Percentiles rank a stretch among this genome's conserved stretches.
Evolutionary conservation across 2,329 filamentous ascomycete species (phyloP).

Genomic region (Lizonia empirigonia): DNA sequence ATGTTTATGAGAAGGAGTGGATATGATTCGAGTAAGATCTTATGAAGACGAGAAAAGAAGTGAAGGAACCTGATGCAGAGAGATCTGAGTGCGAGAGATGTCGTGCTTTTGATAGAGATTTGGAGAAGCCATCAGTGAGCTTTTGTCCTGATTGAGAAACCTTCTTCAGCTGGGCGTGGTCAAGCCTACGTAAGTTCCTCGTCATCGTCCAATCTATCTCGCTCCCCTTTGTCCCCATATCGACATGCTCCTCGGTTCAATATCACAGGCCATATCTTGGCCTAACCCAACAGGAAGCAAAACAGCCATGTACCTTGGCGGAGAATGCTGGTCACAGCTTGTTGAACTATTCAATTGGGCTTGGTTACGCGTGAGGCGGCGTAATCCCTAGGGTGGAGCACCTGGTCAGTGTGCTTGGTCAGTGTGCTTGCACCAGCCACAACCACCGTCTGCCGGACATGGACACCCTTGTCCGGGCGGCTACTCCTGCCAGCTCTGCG

Average conservation of each 20-base stretch:
- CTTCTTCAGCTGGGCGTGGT: background rate
- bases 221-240: background rate
- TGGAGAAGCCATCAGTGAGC: background rate
- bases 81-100: background rate
- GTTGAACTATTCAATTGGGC: background rate
- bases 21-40: background rate
- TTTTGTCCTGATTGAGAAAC: slow-evolving; percentile 3
- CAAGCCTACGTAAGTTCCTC: slow-evolving; percentile 16
- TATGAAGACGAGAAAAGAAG: background rate
- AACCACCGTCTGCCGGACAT: background rate
- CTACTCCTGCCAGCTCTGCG: background rate
- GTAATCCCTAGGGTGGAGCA: background rate
- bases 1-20: background rate
- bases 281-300: background rate
- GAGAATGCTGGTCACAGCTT: background rate
- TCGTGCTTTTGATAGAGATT: background rate
- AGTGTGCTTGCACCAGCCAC: slow-evolving; percentile 7
- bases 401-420: background rate
- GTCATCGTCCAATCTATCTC: slow-evolving; percentile 3
- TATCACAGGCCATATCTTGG: background rate
- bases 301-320: background rate
- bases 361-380: background rate
- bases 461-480: background rate
- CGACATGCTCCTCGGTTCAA: background rate
- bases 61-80: background rate